phyloP scores from a whole-genome alignment of 2,329 filamentous ascomycete genomes.

The Colletotrichum sp. region DNA sequence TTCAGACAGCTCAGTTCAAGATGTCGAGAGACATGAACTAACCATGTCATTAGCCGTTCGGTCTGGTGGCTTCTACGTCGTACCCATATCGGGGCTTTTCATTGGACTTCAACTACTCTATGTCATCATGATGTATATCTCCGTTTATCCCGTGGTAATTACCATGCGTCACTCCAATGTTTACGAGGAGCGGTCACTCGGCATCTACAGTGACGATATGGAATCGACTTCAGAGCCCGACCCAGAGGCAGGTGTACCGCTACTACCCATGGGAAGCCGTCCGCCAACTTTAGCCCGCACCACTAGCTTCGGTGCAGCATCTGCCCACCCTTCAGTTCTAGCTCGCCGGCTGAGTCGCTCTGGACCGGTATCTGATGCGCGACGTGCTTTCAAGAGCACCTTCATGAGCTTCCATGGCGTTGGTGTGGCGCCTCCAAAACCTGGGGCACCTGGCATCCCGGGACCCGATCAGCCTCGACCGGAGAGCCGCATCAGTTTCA shows the following conservation, averaged over 20 bases:
- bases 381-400: not conserved
- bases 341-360: not conserved
- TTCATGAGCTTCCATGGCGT: not conserved
- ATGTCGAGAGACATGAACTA: not conserved
- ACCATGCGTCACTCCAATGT: constrained; percentile 74
- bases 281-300: not conserved
- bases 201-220: constrained; percentile 54
- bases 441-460: not conserved
- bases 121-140: constrained; percentile 71
- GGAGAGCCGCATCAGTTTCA: constrained; percentile 49
- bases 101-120: constrained; percentile 66
- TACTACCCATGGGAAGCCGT: not conserved
- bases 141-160: constrained; percentile 66
- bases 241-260: not conserved
- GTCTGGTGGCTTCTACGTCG: constrained; percentile 71
- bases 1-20: no score
- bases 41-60: constrained; percentile 53
- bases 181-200: constrained; percentile 72
- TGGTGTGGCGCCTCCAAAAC: not conserved
- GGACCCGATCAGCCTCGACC: not conserved
- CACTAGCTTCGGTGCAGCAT: not conserved
- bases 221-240: not conserved
- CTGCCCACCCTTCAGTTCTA: not conserved
- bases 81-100: constrained; percentile 60
- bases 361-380: not conserved